A percentile compares a stretch with the other conserved stretches of the same genome.
Conservation (phyloP, 495 filamentous ascomycete species). For the Chaetomium cochliodes region DNA sequence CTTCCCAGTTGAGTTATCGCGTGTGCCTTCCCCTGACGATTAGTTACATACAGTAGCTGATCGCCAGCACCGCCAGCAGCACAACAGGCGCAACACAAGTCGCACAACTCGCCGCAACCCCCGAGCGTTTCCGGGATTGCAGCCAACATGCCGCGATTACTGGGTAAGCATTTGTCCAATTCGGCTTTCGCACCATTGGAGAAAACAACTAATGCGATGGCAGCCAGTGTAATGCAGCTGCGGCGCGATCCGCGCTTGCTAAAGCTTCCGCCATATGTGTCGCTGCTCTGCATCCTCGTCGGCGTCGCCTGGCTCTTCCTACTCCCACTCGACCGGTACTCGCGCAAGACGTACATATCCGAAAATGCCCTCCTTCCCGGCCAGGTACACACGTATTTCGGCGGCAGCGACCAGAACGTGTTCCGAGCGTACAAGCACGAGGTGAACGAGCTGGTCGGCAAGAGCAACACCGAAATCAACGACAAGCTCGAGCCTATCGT, state of each 20-base stretch:
- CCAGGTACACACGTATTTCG: constrained; percentile 96
- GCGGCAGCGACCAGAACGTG: constrained; percentile 90
- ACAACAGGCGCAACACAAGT: background rate
- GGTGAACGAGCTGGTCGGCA: constrained; percentile 60
- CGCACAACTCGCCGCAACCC: constrained; percentile 6
- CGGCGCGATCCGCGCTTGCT: constrained; percentile 67
- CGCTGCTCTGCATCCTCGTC: constrained; percentile 79
- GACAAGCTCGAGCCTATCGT: constrained; percentile 73
- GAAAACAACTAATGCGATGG: constrained; percentile 13
- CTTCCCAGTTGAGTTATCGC: constrained; percentile 3
- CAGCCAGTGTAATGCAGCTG: constrained; percentile 52
- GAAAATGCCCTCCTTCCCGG: constrained; percentile 95
- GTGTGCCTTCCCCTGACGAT: constrained; percentile 14
- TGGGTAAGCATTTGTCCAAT: constrained; percentile 24
- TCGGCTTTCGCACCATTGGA: background rate
- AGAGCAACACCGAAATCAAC: constrained; percentile 55
- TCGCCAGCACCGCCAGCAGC: background rate
- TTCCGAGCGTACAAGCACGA: constrained; percentile 92
- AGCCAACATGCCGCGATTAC: constrained; percentile 39
- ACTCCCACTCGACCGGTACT: constrained; percentile 90
- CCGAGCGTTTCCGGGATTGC: constrained; percentile 31
- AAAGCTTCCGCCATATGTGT: constrained; percentile 77
- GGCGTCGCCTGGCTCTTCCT: constrained; percentile 91
- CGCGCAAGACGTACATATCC: constrained; percentile 89
- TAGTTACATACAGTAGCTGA: background rate